Percentiles rank a stretch among this genome's conserved stretches.
These are phyloP conservation scores for Rhynchosporium agropyri DNA, from an alignment of 2,329 filamentous ascomycete species.

Conservation along the genomic window DNA sequence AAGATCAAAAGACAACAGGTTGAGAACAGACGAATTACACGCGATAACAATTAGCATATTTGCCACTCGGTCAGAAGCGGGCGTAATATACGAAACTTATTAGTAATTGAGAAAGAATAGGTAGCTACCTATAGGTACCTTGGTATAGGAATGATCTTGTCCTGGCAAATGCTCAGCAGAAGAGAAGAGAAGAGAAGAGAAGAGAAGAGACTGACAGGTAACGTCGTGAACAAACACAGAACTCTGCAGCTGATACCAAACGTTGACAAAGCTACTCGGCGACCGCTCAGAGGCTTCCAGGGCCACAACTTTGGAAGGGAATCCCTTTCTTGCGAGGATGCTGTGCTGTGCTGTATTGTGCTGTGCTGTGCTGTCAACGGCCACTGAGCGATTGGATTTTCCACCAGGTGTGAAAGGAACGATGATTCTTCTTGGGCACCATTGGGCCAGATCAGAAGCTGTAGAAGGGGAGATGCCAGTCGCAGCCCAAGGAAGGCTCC, in stretches of 20 bases:
- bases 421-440: slow-evolving; percentile 20
- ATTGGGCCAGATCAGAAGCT: slow-evolving; percentile 20
- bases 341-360: slow-evolving; percentile 15
- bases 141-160: slow-evolving; percentile 14
- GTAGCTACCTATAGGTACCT: too few relatives aligned
- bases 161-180: slow-evolving; percentile 23
- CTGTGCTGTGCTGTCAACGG: slow-evolving; percentile 17
- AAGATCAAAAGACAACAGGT: slow-evolving; percentile 12
- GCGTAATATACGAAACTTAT: slow-evolving; percentile 11
- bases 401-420: neutral
- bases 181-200: neutral
- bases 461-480: slow-evolving; percentile 13
- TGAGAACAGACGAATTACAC: slow-evolving; percentile 17
- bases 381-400: slow-evolving; percentile 13
- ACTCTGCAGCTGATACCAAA: neutral
- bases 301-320: slow-evolving; percentile 5
- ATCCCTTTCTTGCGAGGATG: slow-evolving; percentile 13
- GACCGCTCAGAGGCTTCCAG: too few relatives aligned
- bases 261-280: slow-evolving; percentile 14
- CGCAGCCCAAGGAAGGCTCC: slow-evolving; percentile 20
- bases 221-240: slow-evolving; percentile 16
- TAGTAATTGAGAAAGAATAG: too few relatives aligned
- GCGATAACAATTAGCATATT: slow-evolving; percentile 4
- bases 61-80: slow-evolving; percentile 25
- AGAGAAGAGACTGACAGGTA: slow-evolving; percentile 3